A percentile compares a stretch with the other conserved stretches of the same genome.
Evolutionary conservation across 1,139 yeast species (phyloP).

Genomic region (Yamadazyma oceani): DNA sequence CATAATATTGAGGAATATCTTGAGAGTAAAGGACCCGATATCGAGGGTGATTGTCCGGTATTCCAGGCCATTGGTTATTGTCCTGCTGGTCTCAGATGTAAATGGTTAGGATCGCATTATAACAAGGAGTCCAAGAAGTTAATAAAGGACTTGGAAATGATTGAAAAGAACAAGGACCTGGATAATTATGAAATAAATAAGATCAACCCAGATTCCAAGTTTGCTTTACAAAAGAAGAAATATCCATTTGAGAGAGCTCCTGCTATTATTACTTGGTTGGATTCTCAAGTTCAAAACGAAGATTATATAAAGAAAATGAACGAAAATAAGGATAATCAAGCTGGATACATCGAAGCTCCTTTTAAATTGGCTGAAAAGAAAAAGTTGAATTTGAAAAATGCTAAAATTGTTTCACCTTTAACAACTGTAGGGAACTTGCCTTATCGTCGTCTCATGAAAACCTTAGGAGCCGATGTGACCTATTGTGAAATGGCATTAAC

Average conservation of each 20-base stretch:
- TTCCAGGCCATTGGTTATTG: constrained; percentile 80
- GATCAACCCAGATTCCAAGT: constrained; percentile 53
- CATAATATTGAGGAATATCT: constrained; percentile 74
- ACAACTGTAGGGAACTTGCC: constrained; percentile 98
- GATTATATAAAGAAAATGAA: constrained; percentile 38
- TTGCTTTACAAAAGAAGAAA: constrained; percentile 60
- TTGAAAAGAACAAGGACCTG: constrained; percentile 30
- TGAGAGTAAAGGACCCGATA: constrained; percentile 64
- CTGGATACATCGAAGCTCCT: constrained; percentile 71
- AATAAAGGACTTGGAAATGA: constrained; percentile 40
- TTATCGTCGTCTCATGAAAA: constrained; percentile 87
- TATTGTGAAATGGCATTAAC: constrained; percentile 95
- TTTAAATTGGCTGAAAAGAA: constrained; percentile 81
- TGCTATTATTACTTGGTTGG: constrained; percentile 54
- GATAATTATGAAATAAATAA: constrained; percentile 65
- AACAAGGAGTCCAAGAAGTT: constrained; percentile 48
- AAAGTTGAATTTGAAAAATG: constrained; percentile 60
- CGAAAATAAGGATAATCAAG: constrained; percentile 29
- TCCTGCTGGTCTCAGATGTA: constrained; percentile 88
- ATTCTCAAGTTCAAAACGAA: constrained; percentile 41
- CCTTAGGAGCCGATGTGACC: constrained; percentile 89
- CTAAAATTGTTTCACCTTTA: constrained; percentile 89
- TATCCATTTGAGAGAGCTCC: constrained; percentile 59
- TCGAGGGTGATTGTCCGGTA: constrained; percentile 81
- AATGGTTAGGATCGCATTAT: constrained; percentile 84